Conservation (phyloP, 305 asterid genomes). For the Nicotiana rustica region DNA sequence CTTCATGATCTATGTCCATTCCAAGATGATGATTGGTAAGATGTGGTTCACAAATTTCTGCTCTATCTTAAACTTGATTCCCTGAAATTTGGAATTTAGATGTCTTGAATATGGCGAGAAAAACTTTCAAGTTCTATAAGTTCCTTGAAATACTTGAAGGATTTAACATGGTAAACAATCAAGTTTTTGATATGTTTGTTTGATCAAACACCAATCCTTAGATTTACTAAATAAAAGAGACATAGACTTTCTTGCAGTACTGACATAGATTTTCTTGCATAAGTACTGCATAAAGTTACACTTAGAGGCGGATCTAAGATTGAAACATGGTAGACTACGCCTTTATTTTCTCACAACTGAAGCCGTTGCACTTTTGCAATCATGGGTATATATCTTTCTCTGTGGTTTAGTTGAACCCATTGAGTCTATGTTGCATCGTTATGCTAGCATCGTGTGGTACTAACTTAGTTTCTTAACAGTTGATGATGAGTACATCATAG, state of each 20-base stretch:
- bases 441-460: background rate
- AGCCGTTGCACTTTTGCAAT: background rate
- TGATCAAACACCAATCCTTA: background rate
- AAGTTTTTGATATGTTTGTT: background rate
- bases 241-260: background rate
- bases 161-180: slow-evolving; percentile 5
- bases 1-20: slow-evolving; percentile 91
- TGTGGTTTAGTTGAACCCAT: background rate
- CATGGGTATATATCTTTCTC: background rate
- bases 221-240: background rate
- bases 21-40: slow-evolving; percentile 95
- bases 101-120: background rate
- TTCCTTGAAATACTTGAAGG: background rate
- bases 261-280: background rate
- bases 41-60: background rate
- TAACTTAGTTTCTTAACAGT: slow-evolving; percentile 54
- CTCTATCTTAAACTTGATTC: background rate
- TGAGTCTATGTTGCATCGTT: background rate
- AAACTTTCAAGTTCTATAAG: background rate
- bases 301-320: background rate
- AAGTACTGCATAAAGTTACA: background rate
- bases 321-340: background rate
- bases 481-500: slow-evolving; percentile 88
- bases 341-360: background rate
- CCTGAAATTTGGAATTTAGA: background rate